Percentiles rank a stretch among this genome's conserved stretches.
phyloP scores from a whole-genome alignment of 176 grass and related monocot genomes.

The Aegilops longissima region DNA sequence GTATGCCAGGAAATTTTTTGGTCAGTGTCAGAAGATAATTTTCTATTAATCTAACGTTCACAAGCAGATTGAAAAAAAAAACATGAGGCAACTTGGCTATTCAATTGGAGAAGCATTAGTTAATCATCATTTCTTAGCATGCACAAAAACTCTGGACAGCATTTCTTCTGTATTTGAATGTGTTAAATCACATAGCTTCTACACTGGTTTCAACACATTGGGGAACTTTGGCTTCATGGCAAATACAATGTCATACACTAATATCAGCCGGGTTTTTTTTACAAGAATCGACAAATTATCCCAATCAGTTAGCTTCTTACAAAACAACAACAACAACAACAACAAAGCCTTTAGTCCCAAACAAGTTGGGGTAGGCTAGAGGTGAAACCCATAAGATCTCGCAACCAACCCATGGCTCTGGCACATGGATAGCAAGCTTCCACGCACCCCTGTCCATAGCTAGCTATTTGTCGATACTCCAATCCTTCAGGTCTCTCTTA shows the following conservation, averaged over 20 bases:
- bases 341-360: too few species aligned
- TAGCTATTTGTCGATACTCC: too few species aligned
- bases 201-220: not conserved
- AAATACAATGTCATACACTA: not conserved
- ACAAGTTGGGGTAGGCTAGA: too few species aligned
- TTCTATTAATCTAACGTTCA: slow-evolving; percentile 7
- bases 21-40: slow-evolving; percentile 10
- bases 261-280: not conserved
- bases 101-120: not conserved
- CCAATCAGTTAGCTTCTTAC: not conserved
- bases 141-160: not conserved
- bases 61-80: slow-evolving; percentile 2
- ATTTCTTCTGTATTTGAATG: slow-evolving; percentile 13
- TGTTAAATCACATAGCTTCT: not conserved
- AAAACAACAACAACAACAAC: not conserved
- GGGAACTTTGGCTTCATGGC: not conserved
- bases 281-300: not conserved
- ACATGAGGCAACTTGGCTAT: not conserved
- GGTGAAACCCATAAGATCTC: too few species aligned
- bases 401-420: too few species aligned
- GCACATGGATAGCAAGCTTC: too few species aligned
- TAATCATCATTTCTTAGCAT: not conserved
- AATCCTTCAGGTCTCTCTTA: too few species aligned
- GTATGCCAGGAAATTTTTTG: slow-evolving; percentile 20
- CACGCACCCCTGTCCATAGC: too few species aligned